A percentile compares a stretch with the other conserved stretches of the same genome.
Evolutionary conservation across 192 early-diverging fungal species (phyloP).

Genomic region (Dispira parvispora): DNA sequence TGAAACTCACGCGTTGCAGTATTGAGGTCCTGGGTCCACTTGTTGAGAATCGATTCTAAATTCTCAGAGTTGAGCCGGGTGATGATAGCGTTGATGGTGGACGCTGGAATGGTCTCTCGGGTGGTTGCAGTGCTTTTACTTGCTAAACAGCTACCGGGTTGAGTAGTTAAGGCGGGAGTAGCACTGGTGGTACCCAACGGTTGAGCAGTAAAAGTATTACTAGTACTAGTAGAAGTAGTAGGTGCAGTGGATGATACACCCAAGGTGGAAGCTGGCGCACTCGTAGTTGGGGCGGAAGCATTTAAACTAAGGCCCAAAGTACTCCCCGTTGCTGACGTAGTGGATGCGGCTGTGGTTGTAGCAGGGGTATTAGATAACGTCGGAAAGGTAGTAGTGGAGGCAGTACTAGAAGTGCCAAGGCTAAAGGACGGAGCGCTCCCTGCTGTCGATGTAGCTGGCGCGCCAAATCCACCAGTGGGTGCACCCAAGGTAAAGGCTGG

Average conservation of each 20-base stretch:
- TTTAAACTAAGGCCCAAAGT: not conserved
- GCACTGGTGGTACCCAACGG: constrained; percentile 17
- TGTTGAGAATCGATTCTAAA: constrained; percentile 77
- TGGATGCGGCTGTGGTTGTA: not conserved
- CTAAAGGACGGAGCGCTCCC: not conserved
- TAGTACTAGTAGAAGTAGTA: constrained; percentile 16
- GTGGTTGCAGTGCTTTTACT: constrained; percentile 22
- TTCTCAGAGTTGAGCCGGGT: constrained; percentile 58
- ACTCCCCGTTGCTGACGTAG: not conserved
- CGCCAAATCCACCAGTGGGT: not conserved
- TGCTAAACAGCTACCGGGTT: constrained; percentile 18
- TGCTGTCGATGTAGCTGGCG: not conserved
- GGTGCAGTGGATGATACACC: constrained; percentile 18
- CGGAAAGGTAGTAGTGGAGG: not conserved
- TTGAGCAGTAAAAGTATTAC: constrained; percentile 19
- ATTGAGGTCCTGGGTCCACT: constrained; percentile 78
- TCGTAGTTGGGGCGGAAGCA: not conserved
- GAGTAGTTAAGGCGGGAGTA: constrained; percentile 23
- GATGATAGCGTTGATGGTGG: constrained; percentile 26
- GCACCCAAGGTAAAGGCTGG: not conserved
- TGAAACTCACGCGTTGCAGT: constrained; percentile 69
- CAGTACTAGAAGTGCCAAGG: not conserved
- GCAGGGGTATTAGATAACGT: not conserved
- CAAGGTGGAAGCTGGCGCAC: constrained; percentile 11
- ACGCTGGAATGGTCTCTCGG: constrained; percentile 6